A percentile compares a stretch with the other conserved stretches of the same genome.
phyloP scores from a whole-genome alignment of 2,329 filamentous ascomycete species.

The Xylariaceae sp. region DNA sequence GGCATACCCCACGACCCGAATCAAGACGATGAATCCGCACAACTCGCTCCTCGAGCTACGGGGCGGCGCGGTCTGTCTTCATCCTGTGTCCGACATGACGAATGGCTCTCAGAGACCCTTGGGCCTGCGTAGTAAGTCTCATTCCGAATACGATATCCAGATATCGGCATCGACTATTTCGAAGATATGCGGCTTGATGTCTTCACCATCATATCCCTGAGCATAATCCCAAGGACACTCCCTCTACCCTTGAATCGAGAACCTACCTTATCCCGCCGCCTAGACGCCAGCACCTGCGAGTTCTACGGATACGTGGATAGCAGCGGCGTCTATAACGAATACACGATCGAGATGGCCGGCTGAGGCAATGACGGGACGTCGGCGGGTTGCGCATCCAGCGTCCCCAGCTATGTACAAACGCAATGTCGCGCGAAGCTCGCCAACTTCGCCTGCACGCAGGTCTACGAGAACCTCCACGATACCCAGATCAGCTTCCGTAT shows the following conservation, averaged over 20 bases:
- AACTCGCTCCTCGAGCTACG: not conserved
- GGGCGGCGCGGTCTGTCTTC: not conserved
- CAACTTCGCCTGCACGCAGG: slow-evolving; percentile 12
- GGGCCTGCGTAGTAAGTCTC: not conserved
- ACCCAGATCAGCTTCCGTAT: slow-evolving; percentile 24
- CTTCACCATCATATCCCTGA: not conserved
- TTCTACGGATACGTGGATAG: slow-evolving; percentile 24
- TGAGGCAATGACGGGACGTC: slow-evolving; percentile 23
- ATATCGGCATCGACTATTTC: not conserved
- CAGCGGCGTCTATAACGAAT: slow-evolving; percentile 17
- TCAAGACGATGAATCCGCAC: not conserved
- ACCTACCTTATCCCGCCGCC: slow-evolving; percentile 6
- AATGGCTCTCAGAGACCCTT: not conserved
- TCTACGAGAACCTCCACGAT: slow-evolving; percentile 18
- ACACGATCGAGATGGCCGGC: slow-evolving; percentile 24
- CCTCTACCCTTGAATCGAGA: not conserved
- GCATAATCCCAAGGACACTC: not conserved
- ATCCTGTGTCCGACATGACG: not conserved
- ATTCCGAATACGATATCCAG: not conserved
- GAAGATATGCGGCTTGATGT: slow-evolving; percentile 9
- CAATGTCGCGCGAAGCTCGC: slow-evolving; percentile 16
- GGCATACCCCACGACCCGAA: not conserved
- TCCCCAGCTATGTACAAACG: slow-evolving; percentile 4
- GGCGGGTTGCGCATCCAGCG: not conserved
- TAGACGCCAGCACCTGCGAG: slow-evolving; percentile 13